phyloP scores from a whole-genome alignment of 305 asterid genomes.

The Rubia peregrina region DNA sequence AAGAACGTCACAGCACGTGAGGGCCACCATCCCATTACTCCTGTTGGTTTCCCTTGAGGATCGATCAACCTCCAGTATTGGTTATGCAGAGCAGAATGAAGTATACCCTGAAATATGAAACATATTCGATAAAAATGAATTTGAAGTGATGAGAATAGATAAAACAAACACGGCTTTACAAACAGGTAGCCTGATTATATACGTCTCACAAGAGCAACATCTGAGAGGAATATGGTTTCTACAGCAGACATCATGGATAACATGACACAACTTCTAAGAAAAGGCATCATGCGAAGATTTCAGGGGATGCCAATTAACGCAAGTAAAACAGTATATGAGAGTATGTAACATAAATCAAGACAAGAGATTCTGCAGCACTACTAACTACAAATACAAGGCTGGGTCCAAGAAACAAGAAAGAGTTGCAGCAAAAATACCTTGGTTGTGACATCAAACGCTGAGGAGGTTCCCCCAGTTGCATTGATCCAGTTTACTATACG shows the following conservation, averaged over 20 bases:
- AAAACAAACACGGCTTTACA: neutral
- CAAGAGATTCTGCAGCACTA: neutral
- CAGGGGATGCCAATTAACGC: neutral
- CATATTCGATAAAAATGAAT: neutral
- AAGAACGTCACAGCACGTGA: conserved; percentile 60
- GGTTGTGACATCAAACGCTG: conserved; percentile 60
- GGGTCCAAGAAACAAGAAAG: neutral
- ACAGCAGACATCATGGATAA: no score
- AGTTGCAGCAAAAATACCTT: conserved; percentile 26
- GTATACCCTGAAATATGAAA: conserved; percentile 30
- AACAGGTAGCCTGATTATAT: neutral
- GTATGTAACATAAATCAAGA: neutral
- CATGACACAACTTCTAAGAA: no score
- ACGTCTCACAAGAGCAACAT: neutral
- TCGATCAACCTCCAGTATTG: conserved; percentile 52
- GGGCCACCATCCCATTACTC: conserved; percentile 71
- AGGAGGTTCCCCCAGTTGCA: conserved; percentile 55
- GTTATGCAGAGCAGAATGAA: conserved; percentile 39
- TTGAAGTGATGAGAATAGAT: neutral
- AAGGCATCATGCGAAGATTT: neutral
- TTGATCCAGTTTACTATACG: conserved; percentile 57
- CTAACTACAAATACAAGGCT: neutral
- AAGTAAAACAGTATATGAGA: neutral
- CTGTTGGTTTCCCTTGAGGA: conserved; percentile 59
- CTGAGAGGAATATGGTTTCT: neutral